These are phyloP conservation scores for Alloteropsis semialata DNA, from an alignment of 176 grass and related monocot genomes.

Conservation along the genomic window DNA sequence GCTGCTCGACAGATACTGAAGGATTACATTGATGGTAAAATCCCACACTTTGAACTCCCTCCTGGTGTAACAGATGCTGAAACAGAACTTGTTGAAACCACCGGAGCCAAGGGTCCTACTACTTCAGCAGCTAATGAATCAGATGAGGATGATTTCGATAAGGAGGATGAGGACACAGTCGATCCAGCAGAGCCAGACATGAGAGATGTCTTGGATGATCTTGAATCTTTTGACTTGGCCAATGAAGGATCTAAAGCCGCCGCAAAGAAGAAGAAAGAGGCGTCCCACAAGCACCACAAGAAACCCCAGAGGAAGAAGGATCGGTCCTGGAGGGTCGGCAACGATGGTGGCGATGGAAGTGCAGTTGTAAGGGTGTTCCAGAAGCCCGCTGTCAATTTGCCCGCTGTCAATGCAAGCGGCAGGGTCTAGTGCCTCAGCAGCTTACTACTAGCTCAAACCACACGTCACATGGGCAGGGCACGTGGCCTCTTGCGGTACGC, in stretches of 20 bases:
- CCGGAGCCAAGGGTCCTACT: neutral
- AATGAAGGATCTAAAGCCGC: constrained; percentile 10
- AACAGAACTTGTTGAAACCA: neutral
- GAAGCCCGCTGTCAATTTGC: constrained; percentile 34
- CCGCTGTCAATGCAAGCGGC: neutral
- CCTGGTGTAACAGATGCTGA: constrained; percentile 26
- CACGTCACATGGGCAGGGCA: neutral
- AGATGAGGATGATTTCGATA: neutral
- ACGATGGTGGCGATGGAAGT: constrained; percentile 49
- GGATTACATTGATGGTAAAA: constrained; percentile 90
- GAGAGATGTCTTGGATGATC: constrained; percentile 42
- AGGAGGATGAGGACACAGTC: neutral
- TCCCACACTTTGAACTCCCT: constrained; percentile 82
- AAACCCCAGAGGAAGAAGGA: constrained; percentile 78
- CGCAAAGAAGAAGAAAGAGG: constrained; percentile 41
- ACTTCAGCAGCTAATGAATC: constrained; percentile 21
- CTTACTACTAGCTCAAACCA: neutral
- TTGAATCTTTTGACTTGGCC: constrained; percentile 58
- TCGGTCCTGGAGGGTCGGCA: constrained; percentile 62
- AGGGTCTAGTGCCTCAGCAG: neutral
- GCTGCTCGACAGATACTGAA: constrained; percentile 85
- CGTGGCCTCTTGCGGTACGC: neutral
- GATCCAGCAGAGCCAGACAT: constrained; percentile 30
- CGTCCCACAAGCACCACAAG: constrained; percentile 50
- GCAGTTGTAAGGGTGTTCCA: constrained; percentile 46